A percentile compares a stretch with the other conserved stretches of the same genome.
These are phyloP conservation scores for Solanum hybrid DNA, from an alignment of 305 asterid genomes.

Conservation along the genomic window DNA sequence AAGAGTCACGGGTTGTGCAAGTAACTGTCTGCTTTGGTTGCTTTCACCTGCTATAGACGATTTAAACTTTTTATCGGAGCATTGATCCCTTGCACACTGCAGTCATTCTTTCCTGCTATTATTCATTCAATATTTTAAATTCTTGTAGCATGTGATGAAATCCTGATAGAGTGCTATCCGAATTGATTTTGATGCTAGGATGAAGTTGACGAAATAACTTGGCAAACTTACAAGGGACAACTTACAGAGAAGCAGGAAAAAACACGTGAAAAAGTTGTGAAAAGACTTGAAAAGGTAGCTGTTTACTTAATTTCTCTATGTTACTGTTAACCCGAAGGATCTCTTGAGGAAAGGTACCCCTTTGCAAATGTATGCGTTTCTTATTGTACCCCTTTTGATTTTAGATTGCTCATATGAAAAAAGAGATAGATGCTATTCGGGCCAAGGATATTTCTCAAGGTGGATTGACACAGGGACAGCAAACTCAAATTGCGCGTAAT, in stretches of 20 bases:
- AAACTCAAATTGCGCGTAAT: constrained; percentile 99
- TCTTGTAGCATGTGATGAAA: not conserved
- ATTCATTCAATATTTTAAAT: not conserved
- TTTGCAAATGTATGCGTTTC: not conserved
- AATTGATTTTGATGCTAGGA: constrained; percentile 39
- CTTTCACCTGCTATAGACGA: not conserved
- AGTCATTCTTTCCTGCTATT: not conserved
- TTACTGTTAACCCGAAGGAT: not conserved
- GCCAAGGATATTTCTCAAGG: constrained; percentile 99
- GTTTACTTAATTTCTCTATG: not conserved
- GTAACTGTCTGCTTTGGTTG: not conserved
- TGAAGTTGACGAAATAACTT: constrained; percentile 90
- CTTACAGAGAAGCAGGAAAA: constrained; percentile 97
- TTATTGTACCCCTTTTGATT: constrained; percentile 9
- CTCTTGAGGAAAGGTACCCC: not conserved
- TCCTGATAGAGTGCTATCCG: constrained; percentile 5
- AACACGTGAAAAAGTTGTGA: constrained; percentile 88
- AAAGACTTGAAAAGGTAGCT: constrained; percentile 86
- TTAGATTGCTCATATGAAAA: constrained; percentile 95
- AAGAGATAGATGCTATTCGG: constrained; percentile 97
- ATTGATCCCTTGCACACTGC: not conserved
- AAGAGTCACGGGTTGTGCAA: not conserved
- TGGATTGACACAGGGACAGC: constrained; percentile 98
- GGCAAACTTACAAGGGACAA: constrained; percentile 96
- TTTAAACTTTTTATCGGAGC: not conserved